Base-by-base conservation (phyloP, 225 moss, liverwort and hornwort species). In the Physcomitrellopsis africana region DNA sequence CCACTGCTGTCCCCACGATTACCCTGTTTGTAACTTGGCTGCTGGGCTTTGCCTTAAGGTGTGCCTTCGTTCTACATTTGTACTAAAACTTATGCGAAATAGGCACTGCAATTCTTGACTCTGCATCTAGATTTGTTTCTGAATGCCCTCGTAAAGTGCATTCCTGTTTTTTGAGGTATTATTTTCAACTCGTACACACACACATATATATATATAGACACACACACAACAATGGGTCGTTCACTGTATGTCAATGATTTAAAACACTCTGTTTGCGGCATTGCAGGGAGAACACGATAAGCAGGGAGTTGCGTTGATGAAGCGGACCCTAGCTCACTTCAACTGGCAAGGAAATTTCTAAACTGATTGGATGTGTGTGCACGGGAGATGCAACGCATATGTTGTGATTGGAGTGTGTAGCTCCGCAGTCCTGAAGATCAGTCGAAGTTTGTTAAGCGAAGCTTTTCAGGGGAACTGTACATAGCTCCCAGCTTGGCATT, bases 1-100 rank as follows among this genome's bases (percentile, higher is more conserved):
- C 51, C 95, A 95, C 76, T 95, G 95, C 86, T 95, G 95, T 76
- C 95, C 95, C 57, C 55, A 88, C 0, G 91, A 89, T 0, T 95
- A 77, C 23, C 80, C 84, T 13, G 81, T 84, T 15, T 84, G 84
- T 60, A 84, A 84, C 19, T 71, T 84, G 53, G 0, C 84, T 24
- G 75, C 83, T 53, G 90, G 92, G n/a, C 73, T 89, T 0, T 95
- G 95, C 77, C 89, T 93, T 41, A 84, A 73, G 68, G 92, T 92
- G 23, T 24, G 72, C 48, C 7, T 47, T 66, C 55, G 19, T 48
- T 65, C 27, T 22, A 18, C 37, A 46, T 18, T 66, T 29, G 29
- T 7, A 52, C 27, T 51, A 9, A 10, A 19, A 0, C 22, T 17
- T 16, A 4, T 26, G 18, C 10, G 32, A 8, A 22, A 1, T 0